phyloP scores from a whole-genome alignment of 345 rosid genomes.

The Rhodamnia rubescens region DNA sequence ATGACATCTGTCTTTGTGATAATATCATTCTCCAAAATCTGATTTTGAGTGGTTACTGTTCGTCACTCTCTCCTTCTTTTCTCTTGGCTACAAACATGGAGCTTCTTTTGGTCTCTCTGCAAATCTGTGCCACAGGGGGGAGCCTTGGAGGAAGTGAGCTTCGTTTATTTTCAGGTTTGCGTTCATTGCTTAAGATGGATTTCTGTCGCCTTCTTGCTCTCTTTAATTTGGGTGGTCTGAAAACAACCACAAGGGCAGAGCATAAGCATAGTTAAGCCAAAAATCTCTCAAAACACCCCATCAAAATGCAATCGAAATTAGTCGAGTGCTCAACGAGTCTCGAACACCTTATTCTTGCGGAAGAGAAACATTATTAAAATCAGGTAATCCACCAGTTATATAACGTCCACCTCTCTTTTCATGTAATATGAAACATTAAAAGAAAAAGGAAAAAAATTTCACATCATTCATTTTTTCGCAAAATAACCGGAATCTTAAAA shows the following conservation, averaged over 20 bases:
- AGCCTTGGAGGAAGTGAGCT: background rate
- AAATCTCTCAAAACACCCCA: background rate
- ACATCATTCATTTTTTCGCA: fast-evolving
- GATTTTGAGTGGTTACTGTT: background rate
- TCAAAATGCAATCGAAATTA: background rate
- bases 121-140: background rate
- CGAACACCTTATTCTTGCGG: background rate
- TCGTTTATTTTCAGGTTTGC: background rate
- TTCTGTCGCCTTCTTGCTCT: fast-evolving
- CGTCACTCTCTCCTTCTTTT: background rate
- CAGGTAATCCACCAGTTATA: background rate
- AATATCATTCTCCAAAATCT: background rate
- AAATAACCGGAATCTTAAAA: background rate
- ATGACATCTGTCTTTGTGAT: background rate
- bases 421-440: no score
- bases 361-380: background rate
- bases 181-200: background rate
- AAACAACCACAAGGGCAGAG: background rate
- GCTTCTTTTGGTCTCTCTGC: background rate
- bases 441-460: fast-evolving
- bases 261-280: background rate
- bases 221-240: background rate
- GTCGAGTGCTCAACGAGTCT: no score
- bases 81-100: no score
- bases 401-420: background rate